A percentile compares a stretch with the other conserved stretches of the same genome.
phyloP scores from a whole-genome alignment of 1,284 basidiomycete genomes.

The Papiliotrema fonsecae region DNA sequence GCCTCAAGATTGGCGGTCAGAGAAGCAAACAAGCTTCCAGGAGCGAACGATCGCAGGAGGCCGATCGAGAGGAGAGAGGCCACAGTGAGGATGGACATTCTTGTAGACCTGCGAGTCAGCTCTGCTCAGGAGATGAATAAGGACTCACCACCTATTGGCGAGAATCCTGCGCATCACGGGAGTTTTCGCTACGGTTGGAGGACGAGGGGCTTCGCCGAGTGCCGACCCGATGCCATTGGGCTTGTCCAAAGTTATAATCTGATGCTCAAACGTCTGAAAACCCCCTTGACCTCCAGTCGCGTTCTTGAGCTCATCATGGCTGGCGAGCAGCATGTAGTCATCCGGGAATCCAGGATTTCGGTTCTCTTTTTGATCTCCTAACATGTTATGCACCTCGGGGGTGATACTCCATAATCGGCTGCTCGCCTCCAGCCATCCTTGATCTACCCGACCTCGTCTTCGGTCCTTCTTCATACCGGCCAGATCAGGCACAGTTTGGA shows the following conservation, averaged over 20 bases:
- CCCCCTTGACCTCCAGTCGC: background rate
- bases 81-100: constrained; percentile 15
- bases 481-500: background rate
- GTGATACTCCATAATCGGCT: constrained; percentile 1
- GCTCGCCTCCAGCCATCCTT: constrained; percentile 5
- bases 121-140: constrained; percentile 3
- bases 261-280: too few species aligned
- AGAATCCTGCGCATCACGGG: background rate
- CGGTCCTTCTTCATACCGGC: too few species aligned
- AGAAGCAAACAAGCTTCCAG: background rate
- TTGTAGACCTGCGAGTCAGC: constrained; percentile 13
- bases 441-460: background rate
- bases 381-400: constrained; percentile 1
- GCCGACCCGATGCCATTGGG: too few species aligned
- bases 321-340: constrained; percentile 2
- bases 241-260: too few species aligned
- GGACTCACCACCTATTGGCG: constrained; percentile 11
- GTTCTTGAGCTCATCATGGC: background rate
- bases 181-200: too few species aligned
- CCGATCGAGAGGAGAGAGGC: constrained; percentile 15
- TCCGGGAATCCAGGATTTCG: background rate
- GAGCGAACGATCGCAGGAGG: constrained; percentile 12
- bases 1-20: too few species aligned
- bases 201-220: too few species aligned
- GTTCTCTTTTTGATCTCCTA: background rate